phyloP scores from a whole-genome alignment of 352 stramenopile species.

The Phytophthora europaea region DNA sequence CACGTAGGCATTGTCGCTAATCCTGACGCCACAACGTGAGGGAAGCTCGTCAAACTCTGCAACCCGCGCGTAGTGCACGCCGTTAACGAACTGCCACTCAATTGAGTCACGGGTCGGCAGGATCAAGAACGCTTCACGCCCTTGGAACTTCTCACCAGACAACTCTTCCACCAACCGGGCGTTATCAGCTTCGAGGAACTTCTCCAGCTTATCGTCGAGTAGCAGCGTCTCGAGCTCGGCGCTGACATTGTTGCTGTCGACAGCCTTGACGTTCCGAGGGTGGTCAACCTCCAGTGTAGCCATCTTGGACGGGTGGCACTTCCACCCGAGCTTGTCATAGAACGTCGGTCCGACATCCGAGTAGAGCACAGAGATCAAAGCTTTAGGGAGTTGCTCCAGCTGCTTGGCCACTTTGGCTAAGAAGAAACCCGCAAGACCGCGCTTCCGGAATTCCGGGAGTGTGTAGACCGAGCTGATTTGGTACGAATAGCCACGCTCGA shows the following conservation, averaged over 20 bases:
- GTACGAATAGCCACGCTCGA: conserved; percentile 54
- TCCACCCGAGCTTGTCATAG: conserved; percentile 68
- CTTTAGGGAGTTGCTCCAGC: conserved; percentile 34
- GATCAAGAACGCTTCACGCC: conserved; percentile 46
- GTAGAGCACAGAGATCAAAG: conserved; percentile 56
- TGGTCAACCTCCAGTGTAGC: conserved; percentile 42
- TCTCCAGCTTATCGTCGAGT: conserved; percentile 45
- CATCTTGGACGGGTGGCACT: conserved; percentile 44
- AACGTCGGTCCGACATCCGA: conserved; percentile 64
- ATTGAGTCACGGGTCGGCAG: conserved; percentile 57
- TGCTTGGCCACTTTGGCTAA: conserved; percentile 40
- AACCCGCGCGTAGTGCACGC: conserved; percentile 48
- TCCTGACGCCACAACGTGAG: conserved; percentile 43
- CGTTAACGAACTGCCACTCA: conserved; percentile 68
- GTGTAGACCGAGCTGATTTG: conserved; percentile 72
- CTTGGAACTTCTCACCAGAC: conserved; percentile 26
- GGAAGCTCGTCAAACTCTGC: conserved; percentile 41
- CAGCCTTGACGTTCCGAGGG: conserved; percentile 18
- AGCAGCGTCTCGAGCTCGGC: conserved; percentile 28
- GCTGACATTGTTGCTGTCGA: background rate
- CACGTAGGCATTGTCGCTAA: conserved; percentile 57
- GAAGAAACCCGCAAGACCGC: conserved; percentile 60
- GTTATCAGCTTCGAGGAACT: conserved; percentile 54
- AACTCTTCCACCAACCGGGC: conserved; percentile 42
- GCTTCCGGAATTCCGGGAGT: conserved; percentile 46